Percentiles rank a stretch among this genome's conserved stretches.
Evolutionary conservation across 345 rosid species (phyloP).

Genomic region (Diplotaxis tenuifolia): DNA sequence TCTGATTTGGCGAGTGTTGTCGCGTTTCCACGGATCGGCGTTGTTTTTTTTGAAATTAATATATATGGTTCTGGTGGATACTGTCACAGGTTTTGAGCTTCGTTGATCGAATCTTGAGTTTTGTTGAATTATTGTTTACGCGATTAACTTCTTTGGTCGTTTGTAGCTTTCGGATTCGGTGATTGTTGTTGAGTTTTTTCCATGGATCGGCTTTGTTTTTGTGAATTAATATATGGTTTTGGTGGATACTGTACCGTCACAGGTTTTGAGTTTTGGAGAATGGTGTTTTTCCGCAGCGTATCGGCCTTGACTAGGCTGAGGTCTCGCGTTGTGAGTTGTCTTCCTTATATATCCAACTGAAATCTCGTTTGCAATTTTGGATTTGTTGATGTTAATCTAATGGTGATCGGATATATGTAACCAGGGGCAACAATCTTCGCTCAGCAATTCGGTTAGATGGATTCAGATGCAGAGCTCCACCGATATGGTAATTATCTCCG

Average conservation of each 20-base stretch:
- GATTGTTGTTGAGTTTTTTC: constrained; percentile 8
- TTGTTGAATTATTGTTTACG: not conserved
- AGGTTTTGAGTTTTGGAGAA: constrained; percentile 36
- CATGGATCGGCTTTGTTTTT: constrained; percentile 11
- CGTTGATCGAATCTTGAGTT: not conserved
- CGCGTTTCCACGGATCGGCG: constrained; percentile 13
- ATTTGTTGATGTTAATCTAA: constrained; percentile 2
- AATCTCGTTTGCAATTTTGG: not conserved
- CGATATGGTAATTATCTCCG: constrained; percentile 48
- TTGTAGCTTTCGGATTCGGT: not conserved
- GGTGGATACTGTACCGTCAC: constrained; percentile 20
- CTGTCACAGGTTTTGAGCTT: constrained; percentile 24
- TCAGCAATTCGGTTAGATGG: constrained; percentile 74
- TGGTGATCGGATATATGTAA: constrained; percentile 22
- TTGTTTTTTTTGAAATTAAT: not conserved
- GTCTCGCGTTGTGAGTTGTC: constrained; percentile 57
- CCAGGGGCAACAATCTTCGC: constrained; percentile 64
- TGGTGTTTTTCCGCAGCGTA: constrained; percentile 68
- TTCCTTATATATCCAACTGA: not conserved
- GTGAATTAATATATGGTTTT: not conserved
- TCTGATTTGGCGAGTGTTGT: constrained; percentile 1
- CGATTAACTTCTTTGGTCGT: not conserved
- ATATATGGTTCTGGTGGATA: constrained; percentile 20
- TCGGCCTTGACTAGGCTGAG: constrained; percentile 68
- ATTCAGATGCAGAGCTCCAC: constrained; percentile 78